Evolutionary conservation across 805 yeast genomes (phyloP).

Genomic region (Myxozyma mucilagina): DNA sequence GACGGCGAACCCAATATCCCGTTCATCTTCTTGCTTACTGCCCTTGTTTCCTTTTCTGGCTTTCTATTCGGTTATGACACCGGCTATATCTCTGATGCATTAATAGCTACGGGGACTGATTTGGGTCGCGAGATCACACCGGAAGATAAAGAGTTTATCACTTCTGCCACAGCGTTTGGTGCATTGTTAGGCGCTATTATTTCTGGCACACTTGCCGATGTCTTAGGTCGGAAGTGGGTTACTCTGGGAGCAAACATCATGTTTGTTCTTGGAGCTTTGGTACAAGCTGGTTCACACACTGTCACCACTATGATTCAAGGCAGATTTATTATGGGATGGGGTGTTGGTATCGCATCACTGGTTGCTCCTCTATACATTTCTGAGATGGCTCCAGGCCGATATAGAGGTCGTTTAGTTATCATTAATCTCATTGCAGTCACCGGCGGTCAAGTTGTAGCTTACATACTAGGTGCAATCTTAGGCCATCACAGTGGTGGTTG

Average conservation of each 20-base stretch:
- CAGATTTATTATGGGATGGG: conserved; percentile 92
- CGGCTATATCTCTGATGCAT: conserved; percentile 91
- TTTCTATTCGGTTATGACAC: conserved; percentile 98
- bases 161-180: conserved; percentile 93
- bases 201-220: conserved; percentile 82
- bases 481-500: conserved; percentile 76
- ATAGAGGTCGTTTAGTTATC: conserved; percentile 88
- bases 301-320: conserved; percentile 93
- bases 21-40: conserved; percentile 33
- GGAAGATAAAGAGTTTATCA: conserved; percentile 85
- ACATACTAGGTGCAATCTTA: conserved; percentile 88
- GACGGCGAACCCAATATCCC: conserved; percentile 29
- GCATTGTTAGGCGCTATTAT: conserved; percentile 76
- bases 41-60: conserved; percentile 81
- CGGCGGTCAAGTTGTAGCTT: conserved; percentile 92
- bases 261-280: conserved; percentile 78
- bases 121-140: conserved; percentile 59
- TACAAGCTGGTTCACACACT: conserved; percentile 76
- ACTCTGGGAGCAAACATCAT: conserved; percentile 78
- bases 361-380: conserved; percentile 92
- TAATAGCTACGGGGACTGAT: conserved; percentile 81
- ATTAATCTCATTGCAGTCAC: conserved; percentile 87
- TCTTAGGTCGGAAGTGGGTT: conserved; percentile 80
- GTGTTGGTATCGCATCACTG: conserved; percentile 92
- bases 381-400: conserved; percentile 82